Evolutionary conservation across 2,329 filamentous ascomycete genomes (phyloP).

Genomic region (Trichoderma citrinoviride): DNA sequence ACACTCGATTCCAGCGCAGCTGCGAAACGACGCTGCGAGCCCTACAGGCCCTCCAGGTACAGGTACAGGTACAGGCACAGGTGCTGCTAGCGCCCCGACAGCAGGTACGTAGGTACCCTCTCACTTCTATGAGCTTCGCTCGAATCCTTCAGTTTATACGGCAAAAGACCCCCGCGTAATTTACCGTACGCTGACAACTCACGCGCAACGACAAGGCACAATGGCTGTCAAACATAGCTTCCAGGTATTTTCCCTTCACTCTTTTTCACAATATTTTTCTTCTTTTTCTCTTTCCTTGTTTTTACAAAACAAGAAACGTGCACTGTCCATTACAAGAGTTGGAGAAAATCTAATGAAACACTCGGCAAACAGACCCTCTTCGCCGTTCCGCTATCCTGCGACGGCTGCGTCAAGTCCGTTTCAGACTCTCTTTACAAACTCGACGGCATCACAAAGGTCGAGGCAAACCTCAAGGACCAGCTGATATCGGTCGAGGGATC

Average conservation of each 20-base stretch:
- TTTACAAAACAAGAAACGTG: conserved; percentile 2
- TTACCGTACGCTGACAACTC: conserved; percentile 7
- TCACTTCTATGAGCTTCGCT: not conserved
- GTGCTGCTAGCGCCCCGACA: too few relatives aligned
- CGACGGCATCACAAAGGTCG: conserved; percentile 76
- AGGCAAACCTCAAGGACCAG: conserved; percentile 79
- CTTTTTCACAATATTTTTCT: not conserved
- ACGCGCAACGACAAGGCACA: conserved; percentile 28
- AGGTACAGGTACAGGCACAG: too few relatives aligned
- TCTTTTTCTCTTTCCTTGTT: not conserved
- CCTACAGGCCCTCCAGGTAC: too few relatives aligned
- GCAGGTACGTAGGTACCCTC: conserved; percentile 1
- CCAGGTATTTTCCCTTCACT: conserved; percentile 37
- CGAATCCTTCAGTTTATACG: not conserved
- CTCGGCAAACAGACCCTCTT: conserved; percentile 71
- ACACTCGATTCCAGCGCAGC: conserved; percentile 18
- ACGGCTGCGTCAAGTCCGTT: conserved; percentile 83
- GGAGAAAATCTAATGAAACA: conserved; percentile 36
- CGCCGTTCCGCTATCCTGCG: conserved; percentile 90
- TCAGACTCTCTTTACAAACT: conserved; percentile 74
- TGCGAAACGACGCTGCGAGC: conserved; percentile 22
- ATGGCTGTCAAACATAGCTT: conserved; percentile 48
- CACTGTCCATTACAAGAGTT: conserved; percentile 5
- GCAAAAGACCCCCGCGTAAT: not conserved
- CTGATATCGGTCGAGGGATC: conserved; percentile 83